Conservation (phyloP, 805 yeast genomes). For the Starmerella davenportii region DNA sequence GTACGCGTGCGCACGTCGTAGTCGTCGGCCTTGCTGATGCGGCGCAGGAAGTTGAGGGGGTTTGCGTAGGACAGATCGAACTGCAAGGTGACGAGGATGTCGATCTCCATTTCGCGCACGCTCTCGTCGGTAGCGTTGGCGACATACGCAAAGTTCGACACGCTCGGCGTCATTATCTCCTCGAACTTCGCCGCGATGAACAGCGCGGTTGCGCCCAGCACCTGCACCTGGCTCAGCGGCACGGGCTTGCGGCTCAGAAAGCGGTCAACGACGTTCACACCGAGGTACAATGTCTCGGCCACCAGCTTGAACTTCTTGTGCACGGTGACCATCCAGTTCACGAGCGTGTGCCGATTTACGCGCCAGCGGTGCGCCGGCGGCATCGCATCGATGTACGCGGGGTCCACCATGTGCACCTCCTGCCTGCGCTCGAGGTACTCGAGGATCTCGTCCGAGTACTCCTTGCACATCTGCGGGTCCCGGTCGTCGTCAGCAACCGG, state of each 20-base stretch:
- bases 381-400: slow-evolving; percentile 41
- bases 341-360: slow-evolving; percentile 58
- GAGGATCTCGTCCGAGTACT: slow-evolving; percentile 76
- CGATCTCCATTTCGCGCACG: slow-evolving; percentile 70
- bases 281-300: slow-evolving; percentile 71
- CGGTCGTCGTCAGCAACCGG: slow-evolving; percentile 21
- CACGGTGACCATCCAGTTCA: slow-evolving; percentile 89
- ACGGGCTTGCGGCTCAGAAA: slow-evolving; percentile 57
- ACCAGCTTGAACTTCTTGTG: slow-evolving; percentile 65
- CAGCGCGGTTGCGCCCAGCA: slow-evolving; percentile 68
- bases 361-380: slow-evolving; percentile 48
- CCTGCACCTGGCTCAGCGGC: slow-evolving; percentile 62
- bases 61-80: slow-evolving; percentile 72
- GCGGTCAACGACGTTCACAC: slow-evolving; percentile 75
- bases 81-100: slow-evolving; percentile 48
- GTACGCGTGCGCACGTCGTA: slow-evolving; percentile 73
- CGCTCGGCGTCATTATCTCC: slow-evolving; percentile 76
- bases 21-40: slow-evolving; percentile 80
- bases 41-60: slow-evolving; percentile 74
- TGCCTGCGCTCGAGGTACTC: slow-evolving; percentile 60
- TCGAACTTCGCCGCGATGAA: slow-evolving; percentile 86
- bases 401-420: slow-evolving; percentile 45
- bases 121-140: slow-evolving; percentile 64
- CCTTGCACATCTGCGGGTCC: slow-evolving; percentile 66
- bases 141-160: slow-evolving; percentile 68